These are phyloP conservation scores for Cercospora nicotianae DNA, from an alignment of 2,329 filamentous ascomycete genomes.

Conservation along the genomic window DNA sequence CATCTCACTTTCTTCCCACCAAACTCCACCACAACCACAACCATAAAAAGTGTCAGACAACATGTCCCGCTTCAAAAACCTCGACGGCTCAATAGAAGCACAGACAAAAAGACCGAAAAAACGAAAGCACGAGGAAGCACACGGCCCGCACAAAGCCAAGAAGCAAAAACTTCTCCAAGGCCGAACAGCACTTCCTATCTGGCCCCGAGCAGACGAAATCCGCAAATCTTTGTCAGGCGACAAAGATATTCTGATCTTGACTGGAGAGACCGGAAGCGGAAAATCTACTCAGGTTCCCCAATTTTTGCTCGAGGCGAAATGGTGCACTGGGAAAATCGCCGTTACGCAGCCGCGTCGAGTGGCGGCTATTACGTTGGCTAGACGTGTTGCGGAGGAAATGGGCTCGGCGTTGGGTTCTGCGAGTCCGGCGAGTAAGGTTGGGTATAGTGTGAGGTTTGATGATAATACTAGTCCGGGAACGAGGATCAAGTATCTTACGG, in stretches of 20 bases:
- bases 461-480: slow-evolving; percentile 79
- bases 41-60: not conserved
- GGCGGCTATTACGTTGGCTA: slow-evolving; percentile 85
- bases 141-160: slow-evolving; percentile 2
- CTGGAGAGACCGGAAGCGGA: slow-evolving; percentile 93
- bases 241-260: slow-evolving; percentile 74
- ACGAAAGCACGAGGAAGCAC: slow-evolving; percentile 12
- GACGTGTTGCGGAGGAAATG: slow-evolving; percentile 83
- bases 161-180: slow-evolving; percentile 17
- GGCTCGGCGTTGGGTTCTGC: slow-evolving; percentile 62
- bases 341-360: slow-evolving; percentile 94
- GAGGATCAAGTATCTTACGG: slow-evolving; percentile 89
- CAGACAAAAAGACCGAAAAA: slow-evolving; percentile 3
- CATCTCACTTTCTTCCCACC: not conserved
- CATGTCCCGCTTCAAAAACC: slow-evolving; percentile 12
- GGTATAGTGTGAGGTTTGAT: slow-evolving; percentile 94
- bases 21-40: slow-evolving; percentile 14
- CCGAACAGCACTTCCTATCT: slow-evolving; percentile 66
- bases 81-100: slow-evolving; percentile 11
- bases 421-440: slow-evolving; percentile 66
- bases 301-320: slow-evolving; percentile 75
- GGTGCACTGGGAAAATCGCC: slow-evolving; percentile 84
- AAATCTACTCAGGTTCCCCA: slow-evolving; percentile 97
- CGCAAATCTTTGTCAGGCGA: slow-evolving; percentile 56
- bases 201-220: slow-evolving; percentile 70